phyloP scores from a whole-genome alignment of 441 rosid species.

The Biscutella laevigata region DNA sequence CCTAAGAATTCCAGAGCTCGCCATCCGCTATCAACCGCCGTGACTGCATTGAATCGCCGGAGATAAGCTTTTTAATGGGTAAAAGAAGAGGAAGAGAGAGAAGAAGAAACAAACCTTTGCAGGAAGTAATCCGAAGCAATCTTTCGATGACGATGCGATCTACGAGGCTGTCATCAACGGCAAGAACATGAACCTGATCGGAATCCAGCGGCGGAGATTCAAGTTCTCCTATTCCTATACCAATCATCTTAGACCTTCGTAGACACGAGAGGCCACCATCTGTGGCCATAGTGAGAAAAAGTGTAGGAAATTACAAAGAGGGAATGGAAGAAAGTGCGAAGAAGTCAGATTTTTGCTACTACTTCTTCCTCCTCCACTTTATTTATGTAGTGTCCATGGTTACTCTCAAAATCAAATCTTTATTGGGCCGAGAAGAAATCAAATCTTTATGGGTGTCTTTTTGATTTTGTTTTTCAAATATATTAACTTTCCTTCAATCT shows the following conservation, averaged over 20 bases:
- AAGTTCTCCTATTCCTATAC: constrained; percentile 27
- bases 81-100: neutral
- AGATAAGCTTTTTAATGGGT: neutral
- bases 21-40: constrained; percentile 78
- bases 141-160: constrained; percentile 83
- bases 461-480: neutral
- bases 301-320: neutral
- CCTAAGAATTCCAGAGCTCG: constrained; percentile 75
- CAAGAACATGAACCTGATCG: constrained; percentile 65
- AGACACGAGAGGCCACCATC: constrained; percentile 38
- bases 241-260: constrained; percentile 35
- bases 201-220: constrained; percentile 34
- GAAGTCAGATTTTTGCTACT: neutral
- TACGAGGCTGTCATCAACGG: constrained; percentile 79
- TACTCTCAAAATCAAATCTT: neutral
- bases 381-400: neutral
- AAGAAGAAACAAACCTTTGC: constrained; percentile 47
- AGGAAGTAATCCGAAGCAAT: constrained; percentile 61
- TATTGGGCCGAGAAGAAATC: too few species aligned
- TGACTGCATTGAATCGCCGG: constrained; percentile 37
- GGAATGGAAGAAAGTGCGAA: neutral
- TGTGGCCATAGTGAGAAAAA: constrained; percentile 37
- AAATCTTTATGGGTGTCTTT: neutral
- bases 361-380: neutral
- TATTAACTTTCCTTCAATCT: too few species aligned